Percentiles rank a stretch among this genome's conserved stretches.
Conservation (phyloP, 2,329 filamentous ascomycete species). For the Aspergillus amoenus region DNA sequence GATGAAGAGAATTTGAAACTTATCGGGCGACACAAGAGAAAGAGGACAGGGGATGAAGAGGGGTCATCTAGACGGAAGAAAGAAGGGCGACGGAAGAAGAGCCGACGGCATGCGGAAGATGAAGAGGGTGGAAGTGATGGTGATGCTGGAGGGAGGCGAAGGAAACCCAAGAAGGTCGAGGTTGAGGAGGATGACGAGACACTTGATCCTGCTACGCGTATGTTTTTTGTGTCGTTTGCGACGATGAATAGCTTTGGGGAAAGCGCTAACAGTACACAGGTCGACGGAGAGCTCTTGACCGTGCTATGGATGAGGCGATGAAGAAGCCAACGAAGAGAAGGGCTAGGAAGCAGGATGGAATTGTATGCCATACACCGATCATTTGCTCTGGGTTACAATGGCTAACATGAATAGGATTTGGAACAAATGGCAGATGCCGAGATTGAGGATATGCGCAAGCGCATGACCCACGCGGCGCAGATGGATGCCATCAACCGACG, state of each 20-base stretch:
- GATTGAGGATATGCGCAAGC: conserved; percentile 80
- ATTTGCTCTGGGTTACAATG: not conserved
- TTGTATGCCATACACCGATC: conserved; percentile 59
- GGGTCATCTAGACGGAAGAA: conserved; percentile 70
- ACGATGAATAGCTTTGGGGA: not conserved
- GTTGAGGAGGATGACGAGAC: conserved; percentile 73
- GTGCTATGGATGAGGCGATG: conserved; percentile 82
- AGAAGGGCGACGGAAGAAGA: conserved; percentile 59
- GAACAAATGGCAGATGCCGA: conserved; percentile 88
- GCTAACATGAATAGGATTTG: conserved; percentile 63
- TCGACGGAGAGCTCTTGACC: conserved; percentile 78
- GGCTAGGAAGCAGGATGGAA: conserved; percentile 77
- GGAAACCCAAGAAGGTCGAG: conserved; percentile 52
- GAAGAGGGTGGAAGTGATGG: conserved; percentile 52
- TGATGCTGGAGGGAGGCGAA: conserved; percentile 47
- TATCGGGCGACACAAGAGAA: conserved; percentile 63
- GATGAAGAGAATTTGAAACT: conserved; percentile 62
- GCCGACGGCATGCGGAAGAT: conserved; percentile 70
- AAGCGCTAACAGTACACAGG: conserved; percentile 38
- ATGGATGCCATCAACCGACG: conserved; percentile 81
- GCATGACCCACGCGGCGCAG: conserved; percentile 88
- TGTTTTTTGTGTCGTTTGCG: conserved; percentile 24
- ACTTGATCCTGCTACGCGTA: conserved; percentile 79
- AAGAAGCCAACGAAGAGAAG: conserved; percentile 75
- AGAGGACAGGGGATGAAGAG: conserved; percentile 62